Base-by-base conservation (phyloP, 345 rosid genomes). In the Cardamine chenopodiifolia region DNA sequence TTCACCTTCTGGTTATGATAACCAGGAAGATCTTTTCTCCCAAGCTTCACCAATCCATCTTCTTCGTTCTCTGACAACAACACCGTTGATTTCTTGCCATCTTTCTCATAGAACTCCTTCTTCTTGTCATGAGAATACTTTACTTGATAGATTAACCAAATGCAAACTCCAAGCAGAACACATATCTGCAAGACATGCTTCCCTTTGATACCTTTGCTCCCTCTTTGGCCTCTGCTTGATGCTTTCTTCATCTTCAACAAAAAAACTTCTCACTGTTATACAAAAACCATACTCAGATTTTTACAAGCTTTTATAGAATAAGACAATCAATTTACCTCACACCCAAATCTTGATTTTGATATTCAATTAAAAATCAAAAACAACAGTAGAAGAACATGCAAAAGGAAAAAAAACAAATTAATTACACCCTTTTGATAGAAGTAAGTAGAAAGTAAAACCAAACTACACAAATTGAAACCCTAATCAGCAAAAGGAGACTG, bases 91-190 rank as follows among this genome's bases (percentile, higher is more conserved):
- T 83, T 82, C 9, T 78, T 50, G 6, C 15, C 57, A 56, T 86
- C 91, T 19, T 81, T 86, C 80, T 82, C 91, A 31, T 85, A 83
- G 28, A 86, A 71, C 52, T 90, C 97, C 80, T 84, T 85, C 76
- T 88, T 95, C 86, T 88, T 95, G 64, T 90, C 97, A 76, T 87
- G 90, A 45, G 97, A 91, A 56, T 75, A 86, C 89, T 95, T 91
- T n/a, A 90, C 93, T 82, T 92, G 97, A 73, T 88, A 91, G 72
- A 92, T 80, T 77, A 91, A 73, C 97, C 97, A 92, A 40, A 95
- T 84, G 75, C 96, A 91, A 49, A 91, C 85, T 59, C 90, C 91
- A 59, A 94, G 84, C 72, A 91, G 71, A 72, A 94, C 80, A 60
- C 89, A 82, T 59, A 94, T 87, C 86, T 94, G 97, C 69, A 94